Conservation (phyloP, 2,329 filamentous ascomycete genomes). For the Fusarium ambrosium region DNA sequence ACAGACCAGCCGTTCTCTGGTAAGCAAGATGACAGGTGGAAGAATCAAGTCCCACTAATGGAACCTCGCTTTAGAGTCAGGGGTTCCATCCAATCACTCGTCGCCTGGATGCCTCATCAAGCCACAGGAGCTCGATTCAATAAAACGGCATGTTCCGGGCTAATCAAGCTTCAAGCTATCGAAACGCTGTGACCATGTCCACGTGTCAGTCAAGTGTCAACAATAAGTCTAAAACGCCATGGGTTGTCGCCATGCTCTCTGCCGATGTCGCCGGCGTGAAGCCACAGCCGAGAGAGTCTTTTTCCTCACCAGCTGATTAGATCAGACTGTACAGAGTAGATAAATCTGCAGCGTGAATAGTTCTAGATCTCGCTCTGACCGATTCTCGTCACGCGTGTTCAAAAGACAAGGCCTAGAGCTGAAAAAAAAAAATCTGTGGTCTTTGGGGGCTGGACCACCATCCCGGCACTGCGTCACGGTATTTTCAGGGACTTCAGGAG, state of each 20-base stretch:
- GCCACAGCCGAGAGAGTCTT: not conserved
- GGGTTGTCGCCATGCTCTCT: not conserved
- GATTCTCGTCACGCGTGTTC: not conserved
- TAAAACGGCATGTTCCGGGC: not conserved
- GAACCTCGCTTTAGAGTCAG: not conserved
- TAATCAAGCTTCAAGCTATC: not conserved
- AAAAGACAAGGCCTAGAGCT: not conserved
- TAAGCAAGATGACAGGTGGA: too few species aligned
- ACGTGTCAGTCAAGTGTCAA: not conserved
- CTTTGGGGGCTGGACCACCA: not conserved
- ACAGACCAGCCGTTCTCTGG: too few species aligned
- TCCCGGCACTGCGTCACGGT: not conserved
- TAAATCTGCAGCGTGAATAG: not conserved
- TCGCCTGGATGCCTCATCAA: not conserved
- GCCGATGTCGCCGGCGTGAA: not conserved
- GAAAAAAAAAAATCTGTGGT: not conserved
- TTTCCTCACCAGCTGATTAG: not conserved
- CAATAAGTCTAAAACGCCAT: conserved; percentile 1
- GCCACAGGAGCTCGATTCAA: not conserved
- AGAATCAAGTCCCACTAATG: not conserved
- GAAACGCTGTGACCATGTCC: not conserved
- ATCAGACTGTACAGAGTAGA: not conserved
- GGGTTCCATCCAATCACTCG: not conserved
- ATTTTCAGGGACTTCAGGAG: not conserved
- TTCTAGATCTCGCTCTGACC: not conserved